Conservation (phyloP, 2,329 filamentous ascomycete genomes). For the Penicillium sp. region DNA sequence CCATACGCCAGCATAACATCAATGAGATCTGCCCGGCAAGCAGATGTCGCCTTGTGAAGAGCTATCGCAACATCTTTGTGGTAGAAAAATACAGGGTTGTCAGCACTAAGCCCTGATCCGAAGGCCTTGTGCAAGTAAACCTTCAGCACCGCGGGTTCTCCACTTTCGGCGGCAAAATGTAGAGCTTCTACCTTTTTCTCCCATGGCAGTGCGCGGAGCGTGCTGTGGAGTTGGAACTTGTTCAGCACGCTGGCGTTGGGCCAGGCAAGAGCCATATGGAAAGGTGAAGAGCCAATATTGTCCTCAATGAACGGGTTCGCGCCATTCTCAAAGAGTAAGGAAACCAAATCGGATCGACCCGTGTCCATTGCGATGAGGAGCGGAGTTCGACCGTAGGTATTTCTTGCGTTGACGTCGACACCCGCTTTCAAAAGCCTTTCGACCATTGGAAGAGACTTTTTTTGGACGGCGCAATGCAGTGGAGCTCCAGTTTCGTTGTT, state of each 20-base stretch:
- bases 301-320: slow-evolving; percentile 9
- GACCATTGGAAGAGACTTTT: slow-evolving; percentile 5
- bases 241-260: slow-evolving; percentile 1
- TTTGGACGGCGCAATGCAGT: slow-evolving; percentile 5
- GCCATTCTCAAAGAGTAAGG: slow-evolving; percentile 5
- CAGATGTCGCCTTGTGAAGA: slow-evolving; percentile 1
- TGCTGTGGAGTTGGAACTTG: background rate
- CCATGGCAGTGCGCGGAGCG: background rate
- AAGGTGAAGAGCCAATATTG: slow-evolving; percentile 1
- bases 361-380: slow-evolving; percentile 8
- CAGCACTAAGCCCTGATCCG: background rate
- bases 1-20: slow-evolving; percentile 2
- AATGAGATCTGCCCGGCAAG: slow-evolving; percentile 2
- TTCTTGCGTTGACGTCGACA: slow-evolving; percentile 1
- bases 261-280: slow-evolving; percentile 8
- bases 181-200: background rate
- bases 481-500: slow-evolving; percentile 5
- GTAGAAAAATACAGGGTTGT: background rate
- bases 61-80: background rate
- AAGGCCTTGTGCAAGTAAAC: slow-evolving; percentile 1
- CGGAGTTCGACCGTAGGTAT: slow-evolving; percentile 4
- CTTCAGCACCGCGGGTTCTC: background rate
- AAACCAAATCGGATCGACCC: slow-evolving; percentile 3
- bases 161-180: slow-evolving; percentile 3
- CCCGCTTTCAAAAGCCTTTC: slow-evolving; percentile 6